Evolutionary conservation across 371 early-diverging fungal species (phyloP), one percentile per base, ranked within the genome.

Genomic region (Apophysomyces ossiformis): DNA sequence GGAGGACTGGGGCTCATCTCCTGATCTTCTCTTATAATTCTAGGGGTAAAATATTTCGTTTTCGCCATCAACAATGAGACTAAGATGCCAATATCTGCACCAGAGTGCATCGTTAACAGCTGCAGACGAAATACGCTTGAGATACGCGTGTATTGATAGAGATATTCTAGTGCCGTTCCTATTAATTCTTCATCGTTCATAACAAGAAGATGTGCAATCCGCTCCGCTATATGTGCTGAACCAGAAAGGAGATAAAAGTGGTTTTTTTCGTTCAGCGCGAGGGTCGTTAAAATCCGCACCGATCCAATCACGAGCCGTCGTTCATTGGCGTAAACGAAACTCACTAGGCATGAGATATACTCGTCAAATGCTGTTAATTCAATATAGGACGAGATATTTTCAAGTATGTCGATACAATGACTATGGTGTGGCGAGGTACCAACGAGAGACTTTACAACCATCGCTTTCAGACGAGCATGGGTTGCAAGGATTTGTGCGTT

Each of bases 161-260:
- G 74, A 64, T 87, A 90, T 65, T 94, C 94, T 59, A 91, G 66
- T 5, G 86, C 81, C 0, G 85, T 76, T 21, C 85, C 89, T 2
- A 89, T 84, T 18, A 93, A 37, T 62, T 90, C 92, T 37, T 92
- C 94, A 65, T 93, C 92, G 54, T 82, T 79, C 8, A 82, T 74
- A 35, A 92, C 64, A 36, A 94, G 62, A 62, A 92, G 77, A 65
- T 89, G 85, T 12, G 87, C 77, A 38, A 90, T 70, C 35, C 91
- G 81, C 6, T 75, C 76, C 2, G 69, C 69, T 8, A 68, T 70
- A 45, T 71, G 70, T 32, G 57, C 64, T 43, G 36, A 67, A 11
- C 72, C 71, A 1, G 73, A 71, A 21, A 74, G 38, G 4, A 74
- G 37, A 46, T 67, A 74, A 32, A 69, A 76, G 21, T 50, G 87